These are phyloP conservation scores for Uronychia binucleata DNA, from an alignment of 73 alveolate genomes.

Conservation along the genomic window DNA sequence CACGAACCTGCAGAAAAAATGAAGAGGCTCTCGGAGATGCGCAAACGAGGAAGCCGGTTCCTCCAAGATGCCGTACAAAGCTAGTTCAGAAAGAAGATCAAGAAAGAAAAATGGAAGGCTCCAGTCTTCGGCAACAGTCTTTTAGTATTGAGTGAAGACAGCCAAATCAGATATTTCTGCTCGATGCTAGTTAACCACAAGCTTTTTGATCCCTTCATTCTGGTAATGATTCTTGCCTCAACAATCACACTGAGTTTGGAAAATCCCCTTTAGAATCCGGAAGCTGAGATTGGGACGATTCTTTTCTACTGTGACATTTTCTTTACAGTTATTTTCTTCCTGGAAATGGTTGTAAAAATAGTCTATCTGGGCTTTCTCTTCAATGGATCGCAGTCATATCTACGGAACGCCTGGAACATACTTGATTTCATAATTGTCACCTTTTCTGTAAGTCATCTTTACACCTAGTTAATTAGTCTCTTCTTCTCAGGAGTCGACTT, in stretches of 20 bases:
- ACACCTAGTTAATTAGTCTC: neutral
- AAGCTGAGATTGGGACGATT: neutral
- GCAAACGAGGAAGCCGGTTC: too few species aligned
- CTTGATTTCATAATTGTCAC: conserved; percentile 37
- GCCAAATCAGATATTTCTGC: conserved; percentile 12
- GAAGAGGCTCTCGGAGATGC: too few species aligned
- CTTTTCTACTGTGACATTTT: neutral
- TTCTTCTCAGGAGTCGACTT: conserved; percentile 3
- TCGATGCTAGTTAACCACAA: conserved; percentile 1
- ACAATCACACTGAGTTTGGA: conserved; percentile 25
- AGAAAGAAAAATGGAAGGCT: neutral
- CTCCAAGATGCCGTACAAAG: too few species aligned
- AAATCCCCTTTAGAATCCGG: conserved; percentile 42
- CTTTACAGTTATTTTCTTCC: conserved; percentile 16
- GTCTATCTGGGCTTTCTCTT: conserved; percentile 21
- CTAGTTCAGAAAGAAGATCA: too few species aligned
- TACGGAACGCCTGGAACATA: conserved; percentile 78
- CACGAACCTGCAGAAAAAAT: too few species aligned
- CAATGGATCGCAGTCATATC: conserved; percentile 25
- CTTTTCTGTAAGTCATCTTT: conserved; percentile 2
- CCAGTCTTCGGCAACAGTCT: conserved; percentile 15
- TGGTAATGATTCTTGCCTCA: conserved; percentile 7
- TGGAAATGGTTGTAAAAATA: conserved; percentile 33
- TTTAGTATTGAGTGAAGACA: neutral
- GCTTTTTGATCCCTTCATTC: conserved; percentile 28